phyloP scores from a whole-genome alignment of 768 basidiomycete genomes.

The Trametes maxima region DNA sequence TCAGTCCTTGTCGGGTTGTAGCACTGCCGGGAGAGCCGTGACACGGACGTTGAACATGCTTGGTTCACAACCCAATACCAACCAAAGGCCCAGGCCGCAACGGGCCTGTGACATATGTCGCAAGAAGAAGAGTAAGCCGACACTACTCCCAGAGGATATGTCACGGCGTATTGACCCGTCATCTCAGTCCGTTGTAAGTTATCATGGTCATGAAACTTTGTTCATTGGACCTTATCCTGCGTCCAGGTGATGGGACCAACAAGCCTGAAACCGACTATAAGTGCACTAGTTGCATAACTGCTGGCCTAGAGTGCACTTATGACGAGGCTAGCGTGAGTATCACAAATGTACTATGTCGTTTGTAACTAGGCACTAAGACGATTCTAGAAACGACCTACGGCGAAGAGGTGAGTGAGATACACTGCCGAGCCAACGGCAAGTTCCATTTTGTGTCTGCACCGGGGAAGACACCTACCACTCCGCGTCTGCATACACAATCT shows the following conservation, averaged over 20 bases:
- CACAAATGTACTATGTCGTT: no score
- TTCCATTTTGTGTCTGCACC: no score
- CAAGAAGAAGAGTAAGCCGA: slow-evolving; percentile 33
- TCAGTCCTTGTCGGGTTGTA: no score
- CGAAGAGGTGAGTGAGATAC: not conserved
- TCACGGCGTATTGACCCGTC: no score
- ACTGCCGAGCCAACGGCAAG: no score
- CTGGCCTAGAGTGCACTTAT: not conserved
- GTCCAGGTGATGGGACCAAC: not conserved
- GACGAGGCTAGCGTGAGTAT: not conserved
- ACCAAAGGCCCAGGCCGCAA: slow-evolving; percentile 16
- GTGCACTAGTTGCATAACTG: not conserved
- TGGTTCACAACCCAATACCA: no score
- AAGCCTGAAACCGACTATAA: not conserved
- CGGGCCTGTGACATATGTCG: slow-evolving; percentile 39
- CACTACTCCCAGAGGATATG: not conserved
- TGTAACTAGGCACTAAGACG: no score
- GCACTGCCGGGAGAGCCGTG: no score
- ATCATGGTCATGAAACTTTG: no score
- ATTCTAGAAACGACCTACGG: not conserved
- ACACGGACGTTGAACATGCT: no score
- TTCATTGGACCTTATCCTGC: not conserved
- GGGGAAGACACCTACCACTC: no score
- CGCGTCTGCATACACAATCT: no score
- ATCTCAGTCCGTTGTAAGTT: slow-evolving; percentile 30